phyloP scores from a whole-genome alignment of 2,329 filamentous ascomycete species.

The Aspergillus fijiensis region DNA sequence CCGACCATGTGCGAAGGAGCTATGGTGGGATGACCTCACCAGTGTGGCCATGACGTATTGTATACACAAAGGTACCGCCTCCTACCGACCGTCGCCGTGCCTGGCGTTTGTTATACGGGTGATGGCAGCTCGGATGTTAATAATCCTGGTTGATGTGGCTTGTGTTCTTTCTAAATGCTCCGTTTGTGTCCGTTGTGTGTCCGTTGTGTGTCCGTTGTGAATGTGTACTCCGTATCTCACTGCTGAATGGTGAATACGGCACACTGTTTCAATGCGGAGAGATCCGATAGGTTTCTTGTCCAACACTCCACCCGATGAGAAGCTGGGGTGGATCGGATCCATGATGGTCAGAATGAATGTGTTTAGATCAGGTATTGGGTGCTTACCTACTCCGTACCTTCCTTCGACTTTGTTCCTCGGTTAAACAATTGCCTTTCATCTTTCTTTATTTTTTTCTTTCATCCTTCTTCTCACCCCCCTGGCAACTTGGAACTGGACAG shows the following conservation, averaged over 20 bases:
- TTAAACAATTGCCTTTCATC: neutral
- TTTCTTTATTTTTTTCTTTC: neutral
- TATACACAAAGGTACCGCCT: neutral
- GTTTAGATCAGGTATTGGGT: neutral
- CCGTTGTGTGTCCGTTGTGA: too few relatives aligned
- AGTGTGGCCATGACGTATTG: slow-evolving; percentile 16
- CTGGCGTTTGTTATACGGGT: neutral
- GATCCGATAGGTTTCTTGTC: neutral
- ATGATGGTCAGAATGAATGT: neutral
- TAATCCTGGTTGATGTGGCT: too few relatives aligned
- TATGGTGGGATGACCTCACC: slow-evolving; percentile 15
- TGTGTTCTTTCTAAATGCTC: too few relatives aligned
- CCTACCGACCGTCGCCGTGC: neutral
- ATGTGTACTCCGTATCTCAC: too few relatives aligned
- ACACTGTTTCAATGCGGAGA: neutral
- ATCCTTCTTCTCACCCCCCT: neutral
- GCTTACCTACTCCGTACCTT: neutral
- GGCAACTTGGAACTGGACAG: neutral
- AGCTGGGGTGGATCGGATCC: neutral
- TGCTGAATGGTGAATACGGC: neutral
- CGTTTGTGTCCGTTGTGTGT: too few relatives aligned
- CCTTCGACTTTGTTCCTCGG: neutral
- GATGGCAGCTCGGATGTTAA: too few relatives aligned
- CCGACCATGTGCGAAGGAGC: neutral
- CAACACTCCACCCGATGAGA: neutral